phyloP scores from a whole-genome alignment of 805 yeast genomes.

The Wickerhamiella sorbophila region DNA sequence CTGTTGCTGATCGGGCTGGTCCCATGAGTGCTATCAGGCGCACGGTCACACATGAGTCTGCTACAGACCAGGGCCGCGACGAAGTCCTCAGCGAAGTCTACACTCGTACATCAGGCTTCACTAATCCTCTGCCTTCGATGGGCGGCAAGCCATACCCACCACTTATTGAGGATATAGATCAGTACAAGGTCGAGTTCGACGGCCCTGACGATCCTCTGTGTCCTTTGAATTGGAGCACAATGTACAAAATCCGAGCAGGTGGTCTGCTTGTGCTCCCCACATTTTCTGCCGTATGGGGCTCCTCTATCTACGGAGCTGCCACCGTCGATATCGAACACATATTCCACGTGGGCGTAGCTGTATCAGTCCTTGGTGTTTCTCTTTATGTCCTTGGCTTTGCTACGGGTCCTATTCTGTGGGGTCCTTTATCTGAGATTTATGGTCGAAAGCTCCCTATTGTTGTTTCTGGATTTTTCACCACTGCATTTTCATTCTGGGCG shows the following conservation, averaged over 20 bases:
- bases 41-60: background rate
- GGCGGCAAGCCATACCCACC: constrained; percentile 6
- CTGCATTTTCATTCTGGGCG: constrained; percentile 16
- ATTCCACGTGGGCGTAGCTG: constrained; percentile 49
- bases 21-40: background rate
- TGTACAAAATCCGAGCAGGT: constrained; percentile 3
- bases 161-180: constrained; percentile 1
- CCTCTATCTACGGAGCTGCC: constrained; percentile 45
- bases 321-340: constrained; percentile 31
- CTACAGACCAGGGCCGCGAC: background rate
- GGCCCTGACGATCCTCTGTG: constrained; percentile 34
- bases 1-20: background rate
- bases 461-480: constrained; percentile 30
- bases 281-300: constrained; percentile 39
- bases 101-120: background rate
- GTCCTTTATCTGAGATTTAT: constrained; percentile 68
- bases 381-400: constrained; percentile 83
- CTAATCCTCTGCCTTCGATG: constrained; percentile 1
- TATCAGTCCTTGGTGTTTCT: constrained; percentile 60
- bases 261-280: constrained; percentile 47
- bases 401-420: constrained; percentile 80
- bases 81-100: background rate
- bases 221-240: constrained; percentile 40
- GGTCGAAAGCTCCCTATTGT: constrained; percentile 53
- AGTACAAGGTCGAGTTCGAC: constrained; percentile 14